Evolutionary conservation across 129 eudicot species (phyloP), one percentile per base, ranked within the genome.

Genomic region (Saussurea involucrata): DNA sequence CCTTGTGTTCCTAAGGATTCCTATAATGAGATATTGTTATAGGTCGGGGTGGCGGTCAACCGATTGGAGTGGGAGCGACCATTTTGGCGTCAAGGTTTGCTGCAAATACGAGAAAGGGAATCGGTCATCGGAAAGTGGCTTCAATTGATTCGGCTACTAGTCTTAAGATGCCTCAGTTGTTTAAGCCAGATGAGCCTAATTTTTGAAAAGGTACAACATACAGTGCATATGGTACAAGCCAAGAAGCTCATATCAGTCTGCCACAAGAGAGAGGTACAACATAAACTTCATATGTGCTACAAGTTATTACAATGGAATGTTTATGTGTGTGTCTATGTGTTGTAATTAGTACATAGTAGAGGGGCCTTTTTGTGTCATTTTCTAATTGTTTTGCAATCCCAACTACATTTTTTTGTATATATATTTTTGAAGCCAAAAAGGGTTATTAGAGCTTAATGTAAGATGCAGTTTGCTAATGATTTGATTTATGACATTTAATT

Each of bases 121-220:
- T n/a, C 33, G 76, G 72, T 21, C 63, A 32, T 25, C 84, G 81
- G 27, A 83, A 83, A 84, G 76, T 65, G 8, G 13, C 24, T 57
- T 69, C 81, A 21, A 86, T 83, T 40, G 87, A 82, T 12, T 71
- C 89, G 4, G 71, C 96, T 34, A 71, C 93, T 3, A 87, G 90
- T 82, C 75, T 86, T 22, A 94, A 87, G 79, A 94, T 91, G 96
- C 93, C 93, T 25, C 84, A 86, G 72, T 79, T 94, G 80, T 83
- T 94, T 6, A 94, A 94, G 78, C 98, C 98, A 4, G 87, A 94
- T 33, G 95, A 91, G 74, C 97, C 97, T 15, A 89, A 85, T 77
- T 93, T 94, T 80, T 90, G 66, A 80, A 74, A 57, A 63, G 55
- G 69, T 66, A 65, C 46, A 63, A 65, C 28, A 72, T 64, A 15